Percentiles rank a stretch among this genome's conserved stretches.
These are phyloP conservation scores for Claviceps spartinae DNA, from an alignment of 2,329 filamentous ascomycete genomes.

Conservation along the genomic window DNA sequence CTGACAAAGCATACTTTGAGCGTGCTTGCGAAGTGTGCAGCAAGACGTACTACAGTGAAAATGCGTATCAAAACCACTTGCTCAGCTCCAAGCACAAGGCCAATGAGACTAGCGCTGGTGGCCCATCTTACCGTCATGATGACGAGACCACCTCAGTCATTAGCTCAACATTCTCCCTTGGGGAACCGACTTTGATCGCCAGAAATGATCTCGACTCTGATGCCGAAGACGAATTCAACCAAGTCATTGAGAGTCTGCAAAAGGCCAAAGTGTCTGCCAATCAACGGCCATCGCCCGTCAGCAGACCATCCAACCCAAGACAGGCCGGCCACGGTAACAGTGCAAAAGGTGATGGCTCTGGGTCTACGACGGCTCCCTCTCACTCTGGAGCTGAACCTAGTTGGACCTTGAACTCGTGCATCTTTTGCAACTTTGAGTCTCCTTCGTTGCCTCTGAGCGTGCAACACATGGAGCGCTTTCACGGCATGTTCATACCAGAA, in stretches of 20 bases:
- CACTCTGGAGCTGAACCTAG: constrained; percentile 21
- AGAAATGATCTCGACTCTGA: constrained; percentile 46
- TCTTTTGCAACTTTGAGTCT: constrained; percentile 87
- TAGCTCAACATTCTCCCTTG: constrained; percentile 83
- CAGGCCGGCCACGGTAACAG: constrained; percentile 27
- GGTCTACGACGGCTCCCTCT: constrained; percentile 26
- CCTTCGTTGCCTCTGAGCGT: constrained; percentile 63
- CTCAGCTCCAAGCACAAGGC: constrained; percentile 77
- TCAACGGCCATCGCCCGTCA: constrained; percentile 35
- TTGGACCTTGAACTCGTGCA: constrained; percentile 45
- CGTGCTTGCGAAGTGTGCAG: constrained; percentile 69
- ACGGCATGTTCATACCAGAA: constrained; percentile 95
- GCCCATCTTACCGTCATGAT: constrained; percentile 25
- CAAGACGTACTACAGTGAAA: constrained; percentile 93
- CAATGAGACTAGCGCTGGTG: constrained; percentile 34
- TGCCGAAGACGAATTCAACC: constrained; percentile 60
- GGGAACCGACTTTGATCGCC: constrained; percentile 51
- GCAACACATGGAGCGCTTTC: constrained; percentile 79
- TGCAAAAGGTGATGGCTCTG: constrained; percentile 28
- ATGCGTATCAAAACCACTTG: constrained; percentile 87
- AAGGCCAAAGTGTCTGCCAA: constrained; percentile 52
- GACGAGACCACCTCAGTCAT: constrained; percentile 72
- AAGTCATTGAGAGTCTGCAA: constrained; percentile 66
- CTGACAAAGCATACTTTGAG: constrained; percentile 80
- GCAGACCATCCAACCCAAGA: constrained; percentile 39